Percentiles rank a stretch among this genome's conserved stretches.
Evolutionary conservation across 2,329 filamentous ascomycete genomes (phyloP).

Genomic region (Colletotrichum incanum): DNA sequence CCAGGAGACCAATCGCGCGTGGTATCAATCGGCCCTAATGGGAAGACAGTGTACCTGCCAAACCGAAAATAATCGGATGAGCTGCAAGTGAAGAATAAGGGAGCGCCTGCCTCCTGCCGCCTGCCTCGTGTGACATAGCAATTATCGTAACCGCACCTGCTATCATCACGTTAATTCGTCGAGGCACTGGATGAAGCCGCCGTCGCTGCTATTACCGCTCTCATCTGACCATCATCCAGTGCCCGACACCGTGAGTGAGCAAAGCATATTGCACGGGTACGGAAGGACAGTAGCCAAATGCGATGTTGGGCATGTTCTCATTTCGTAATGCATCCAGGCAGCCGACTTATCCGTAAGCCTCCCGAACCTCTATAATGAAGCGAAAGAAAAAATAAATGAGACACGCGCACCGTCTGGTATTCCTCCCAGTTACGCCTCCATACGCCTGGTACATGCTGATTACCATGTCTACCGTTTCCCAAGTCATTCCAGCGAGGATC

Average conservation of each 20-base stretch:
- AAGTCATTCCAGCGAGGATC: conserved; percentile 44
- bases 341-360: conserved; percentile 25
- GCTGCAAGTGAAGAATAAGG: not conserved
- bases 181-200: too few species aligned
- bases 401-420: conserved; percentile 42
- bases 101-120: not conserved
- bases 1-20: not conserved
- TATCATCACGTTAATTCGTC: not conserved
- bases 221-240: not conserved
- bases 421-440: conserved; percentile 46
- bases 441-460: conserved; percentile 53
- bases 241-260: not conserved
- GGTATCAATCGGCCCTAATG: too few species aligned
- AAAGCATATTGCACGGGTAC: not conserved
- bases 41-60: not conserved
- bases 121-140: not conserved
- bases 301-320: conserved; percentile 36
- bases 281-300: not conserved
- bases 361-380: conserved; percentile 41
- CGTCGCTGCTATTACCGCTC: not conserved
- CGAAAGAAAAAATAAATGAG: conserved; percentile 35
- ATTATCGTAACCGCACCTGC: not conserved
- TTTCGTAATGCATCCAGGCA: conserved; percentile 41
- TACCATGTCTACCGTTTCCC: conserved; percentile 42
- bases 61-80: not conserved